Percentiles rank a stretch among this genome's conserved stretches.
phyloP scores from a whole-genome alignment of 2,329 filamentous ascomycete genomes.

The Aspergillus novoparasiticus region DNA sequence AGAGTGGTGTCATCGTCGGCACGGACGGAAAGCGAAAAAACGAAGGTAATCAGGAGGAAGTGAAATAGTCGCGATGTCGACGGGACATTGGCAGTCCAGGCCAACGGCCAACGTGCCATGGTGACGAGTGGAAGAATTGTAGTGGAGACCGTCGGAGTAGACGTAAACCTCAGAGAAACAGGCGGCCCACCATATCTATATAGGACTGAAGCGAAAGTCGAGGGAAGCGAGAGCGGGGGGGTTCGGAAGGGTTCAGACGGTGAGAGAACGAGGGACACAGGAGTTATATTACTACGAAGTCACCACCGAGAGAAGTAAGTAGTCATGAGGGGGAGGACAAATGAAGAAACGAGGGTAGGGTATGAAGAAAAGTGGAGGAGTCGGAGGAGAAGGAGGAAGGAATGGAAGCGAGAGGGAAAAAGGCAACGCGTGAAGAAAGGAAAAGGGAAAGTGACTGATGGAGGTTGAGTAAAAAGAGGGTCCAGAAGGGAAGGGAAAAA shows the following conservation, averaged over 20 bases:
- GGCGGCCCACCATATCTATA: constrained; percentile 18
- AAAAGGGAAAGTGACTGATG: background rate
- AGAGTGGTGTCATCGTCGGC: constrained; percentile 30
- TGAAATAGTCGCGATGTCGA: constrained; percentile 9
- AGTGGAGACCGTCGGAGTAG: constrained; percentile 20
- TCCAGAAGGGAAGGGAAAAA: background rate
- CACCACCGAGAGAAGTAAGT: background rate
- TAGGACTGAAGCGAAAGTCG: constrained; percentile 1
- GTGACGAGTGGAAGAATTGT: constrained; percentile 12
- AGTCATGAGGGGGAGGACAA: background rate
- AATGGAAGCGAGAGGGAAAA: background rate
- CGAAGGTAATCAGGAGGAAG: constrained; percentile 18
- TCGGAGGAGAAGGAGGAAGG: background rate
- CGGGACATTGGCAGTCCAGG: constrained; percentile 10
- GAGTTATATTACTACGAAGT: background rate
- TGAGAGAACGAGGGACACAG: background rate
- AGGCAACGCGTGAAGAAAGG: background rate
- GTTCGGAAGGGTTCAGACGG: background rate
- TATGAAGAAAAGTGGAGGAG: constrained; percentile 3
- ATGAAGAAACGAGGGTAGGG: background rate
- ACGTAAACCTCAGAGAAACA: constrained; percentile 6
- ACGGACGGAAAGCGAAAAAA: constrained; percentile 25
- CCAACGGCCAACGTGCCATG: constrained; percentile 16
- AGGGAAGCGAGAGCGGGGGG: background rate
- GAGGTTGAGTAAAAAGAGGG: background rate